phyloP scores from a whole-genome alignment of 805 yeast species.

The Metschnikowia santaceciliae region DNA sequence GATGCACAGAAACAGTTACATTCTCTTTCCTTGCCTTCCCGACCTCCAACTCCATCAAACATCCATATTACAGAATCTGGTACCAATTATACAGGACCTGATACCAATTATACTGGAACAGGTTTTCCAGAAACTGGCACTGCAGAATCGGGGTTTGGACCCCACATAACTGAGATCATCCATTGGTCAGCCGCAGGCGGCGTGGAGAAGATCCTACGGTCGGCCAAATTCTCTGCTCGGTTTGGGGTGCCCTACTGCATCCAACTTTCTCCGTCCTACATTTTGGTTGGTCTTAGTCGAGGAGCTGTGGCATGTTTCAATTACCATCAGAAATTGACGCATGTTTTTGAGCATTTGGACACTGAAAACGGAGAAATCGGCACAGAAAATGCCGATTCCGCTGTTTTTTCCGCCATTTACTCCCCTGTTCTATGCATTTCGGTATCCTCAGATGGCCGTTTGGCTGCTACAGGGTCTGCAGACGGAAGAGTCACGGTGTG shows the following conservation, averaged over 20 bases:
- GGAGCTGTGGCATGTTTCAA: slow-evolving; percentile 68
- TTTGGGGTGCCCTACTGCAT: slow-evolving; percentile 24
- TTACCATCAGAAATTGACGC: slow-evolving; percentile 56
- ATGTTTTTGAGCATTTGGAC: slow-evolving; percentile 26
- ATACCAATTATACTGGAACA: no score
- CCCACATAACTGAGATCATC: slow-evolving; percentile 10
- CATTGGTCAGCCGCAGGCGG: slow-evolving; percentile 26
- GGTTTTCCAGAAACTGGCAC: no score
- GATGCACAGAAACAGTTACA: neutral
- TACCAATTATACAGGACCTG: no score
- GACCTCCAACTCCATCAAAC: no score
- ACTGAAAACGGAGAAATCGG: no score
- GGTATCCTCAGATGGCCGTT: slow-evolving; percentile 65
- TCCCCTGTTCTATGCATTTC: slow-evolving; percentile 32
- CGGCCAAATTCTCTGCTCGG: slow-evolving; percentile 20
- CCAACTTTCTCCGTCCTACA: slow-evolving; percentile 29
- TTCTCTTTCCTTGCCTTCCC: neutral
- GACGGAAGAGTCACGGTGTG: slow-evolving; percentile 67
- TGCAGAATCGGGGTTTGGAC: no score
- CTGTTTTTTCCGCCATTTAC: no score
- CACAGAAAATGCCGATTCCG: neutral
- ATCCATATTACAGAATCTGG: no score
- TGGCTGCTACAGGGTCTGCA: slow-evolving; percentile 63
- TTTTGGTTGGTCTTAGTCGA: slow-evolving; percentile 66
- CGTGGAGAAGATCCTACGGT: slow-evolving; percentile 19